Evolutionary conservation across 768 basidiomycete genomes (phyloP).

Genomic region (Suillus placidus): DNA sequence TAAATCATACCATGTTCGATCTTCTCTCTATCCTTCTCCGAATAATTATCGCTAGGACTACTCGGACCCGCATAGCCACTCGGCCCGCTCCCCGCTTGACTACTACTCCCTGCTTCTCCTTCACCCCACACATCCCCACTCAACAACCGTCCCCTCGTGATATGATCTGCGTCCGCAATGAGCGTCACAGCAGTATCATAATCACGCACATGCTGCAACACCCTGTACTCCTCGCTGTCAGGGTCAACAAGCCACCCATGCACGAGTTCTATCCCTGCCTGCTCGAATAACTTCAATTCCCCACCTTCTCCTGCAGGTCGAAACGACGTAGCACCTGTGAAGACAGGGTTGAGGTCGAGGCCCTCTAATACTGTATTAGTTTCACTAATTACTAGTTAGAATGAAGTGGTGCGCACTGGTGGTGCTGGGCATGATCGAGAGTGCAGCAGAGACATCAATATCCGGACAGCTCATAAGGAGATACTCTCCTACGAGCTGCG

Average conservation of each 20-base stretch:
- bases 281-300: slow-evolving; percentile 84
- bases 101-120: slow-evolving; percentile 1
- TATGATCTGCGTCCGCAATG: slow-evolving; percentile 80
- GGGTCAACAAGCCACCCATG: slow-evolving; percentile 74
- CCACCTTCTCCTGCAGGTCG: slow-evolving; percentile 65
- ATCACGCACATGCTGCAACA: slow-evolving; percentile 56
- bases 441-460: slow-evolving; percentile 35
- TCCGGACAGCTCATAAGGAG: slow-evolving; percentile 62
- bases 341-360: slow-evolving; percentile 87
- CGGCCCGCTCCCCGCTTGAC: slow-evolving; percentile 8
- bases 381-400: neutral
- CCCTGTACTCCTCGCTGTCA: slow-evolving; percentile 56
- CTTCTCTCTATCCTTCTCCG: slow-evolving; percentile 59
- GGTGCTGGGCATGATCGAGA: slow-evolving; percentile 55
- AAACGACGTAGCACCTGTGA: slow-evolving; percentile 71
- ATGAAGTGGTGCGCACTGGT: slow-evolving; percentile 56
- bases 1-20: slow-evolving; percentile 65
- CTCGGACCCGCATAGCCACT: slow-evolving; percentile 13
- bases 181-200: slow-evolving; percentile 76
- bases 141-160: slow-evolving; percentile 65
- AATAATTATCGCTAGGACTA: slow-evolving; percentile 35
- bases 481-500: slow-evolving; percentile 82
- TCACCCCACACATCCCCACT: slow-evolving; percentile 36
- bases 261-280: slow-evolving; percentile 77
- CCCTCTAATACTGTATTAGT: slow-evolving; percentile 54